Base-by-base conservation (phyloP, 495 filamentous ascomycete genomes). In the Achaetomiella virescens region DNA sequence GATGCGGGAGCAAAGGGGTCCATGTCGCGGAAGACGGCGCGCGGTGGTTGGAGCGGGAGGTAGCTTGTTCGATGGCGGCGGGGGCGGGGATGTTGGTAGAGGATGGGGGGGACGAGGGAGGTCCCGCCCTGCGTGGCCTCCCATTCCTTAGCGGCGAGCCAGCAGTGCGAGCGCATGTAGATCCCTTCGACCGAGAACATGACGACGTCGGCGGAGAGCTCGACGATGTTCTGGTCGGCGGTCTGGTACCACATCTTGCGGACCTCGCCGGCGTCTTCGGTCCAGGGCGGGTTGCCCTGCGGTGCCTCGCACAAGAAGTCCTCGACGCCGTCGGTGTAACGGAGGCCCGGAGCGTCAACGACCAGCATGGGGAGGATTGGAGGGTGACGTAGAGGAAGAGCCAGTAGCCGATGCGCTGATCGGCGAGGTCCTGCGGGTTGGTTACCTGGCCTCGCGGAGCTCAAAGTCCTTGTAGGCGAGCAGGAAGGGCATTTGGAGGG, bases 271-370 rank as follows among this genome's bases (percentile, higher is more conserved):
- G 75, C 78, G 45, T 90, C 86, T 50, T 88, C 83, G 45, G 86
- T 84, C 95, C 93, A 98, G 2, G 93, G 92, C 2, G 84, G 78
- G 57, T 85, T 84, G 20, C 88, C 87, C 61, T 87, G 85, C 0
- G 91, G 85, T 10, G 89, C 85, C 66, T 96, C 82, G 71, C 91
- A 97, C n/a, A 97, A 80, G 76, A 97, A 97, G 72, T 97, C 96
- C 68, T 97, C 95, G 11, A 95, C 90, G 4, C 84, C 86, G 27
- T 96, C 83, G 0, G 80, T 87, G 60, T 78, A 92, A 54, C 80
- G 79, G 38, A 96, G 70, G 11, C 82, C 87, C 2, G 88, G 88
- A 3, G 89, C 91, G 72, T 97, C 95, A 24, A 95, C 81, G 1
- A 95, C 87, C 5, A 96, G 75, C 78, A 96, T 82, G 1, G 95